A percentile compares a stretch with the other conserved stretches of the same genome.
Conservation (phyloP, 768 basidiomycete genomes). For the Ramaria sp. region DNA sequence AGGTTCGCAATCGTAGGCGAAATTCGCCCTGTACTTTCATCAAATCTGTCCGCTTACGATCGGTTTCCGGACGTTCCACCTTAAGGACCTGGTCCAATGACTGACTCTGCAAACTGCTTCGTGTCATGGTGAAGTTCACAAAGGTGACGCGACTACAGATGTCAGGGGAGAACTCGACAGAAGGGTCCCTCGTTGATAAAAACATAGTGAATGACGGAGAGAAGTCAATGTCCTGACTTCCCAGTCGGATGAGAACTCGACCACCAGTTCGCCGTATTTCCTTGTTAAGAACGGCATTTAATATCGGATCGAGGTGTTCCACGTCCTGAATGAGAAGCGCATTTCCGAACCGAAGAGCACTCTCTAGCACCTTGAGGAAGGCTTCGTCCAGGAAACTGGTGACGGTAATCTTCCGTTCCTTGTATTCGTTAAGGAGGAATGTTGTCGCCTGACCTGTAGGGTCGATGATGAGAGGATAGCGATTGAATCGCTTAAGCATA, state of each 20-base stretch:
- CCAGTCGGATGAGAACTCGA: conserved; percentile 91
- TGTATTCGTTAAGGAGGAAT: conserved; percentile 91
- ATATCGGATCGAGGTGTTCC: conserved; percentile 92
- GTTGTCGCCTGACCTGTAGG: conserved; percentile 95
- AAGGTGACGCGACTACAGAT: conserved; percentile 96
- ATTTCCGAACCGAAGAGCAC: conserved; percentile 97
- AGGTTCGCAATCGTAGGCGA: conserved; percentile 79
- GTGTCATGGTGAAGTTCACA: conserved; percentile 97
- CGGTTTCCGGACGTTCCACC: conserved; percentile 93
- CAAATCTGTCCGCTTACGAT: conserved; percentile 88
- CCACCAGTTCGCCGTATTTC: conserved; percentile 95
- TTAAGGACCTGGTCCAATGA: conserved; percentile 95
- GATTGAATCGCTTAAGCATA: conserved; percentile 96
- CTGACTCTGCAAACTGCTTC: conserved; percentile 96
- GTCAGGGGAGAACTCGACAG: conserved; percentile 95
- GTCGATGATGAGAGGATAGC: conserved; percentile 96
- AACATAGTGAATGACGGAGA: conserved; percentile 99
- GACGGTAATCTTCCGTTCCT: conserved; percentile 92
- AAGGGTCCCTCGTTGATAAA: conserved; percentile 93
- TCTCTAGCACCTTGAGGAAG: conserved; percentile 96
- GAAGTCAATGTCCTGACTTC: conserved; percentile 98
- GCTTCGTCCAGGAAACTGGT: conserved; percentile 98
- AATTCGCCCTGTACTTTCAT: conserved; percentile 99
- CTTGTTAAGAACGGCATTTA: conserved; percentile 94
- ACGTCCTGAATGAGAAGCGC: conserved; percentile 97